phyloP scores from a whole-genome alignment of 768 basidiomycete species.

The Tremella fuciformis region DNA sequence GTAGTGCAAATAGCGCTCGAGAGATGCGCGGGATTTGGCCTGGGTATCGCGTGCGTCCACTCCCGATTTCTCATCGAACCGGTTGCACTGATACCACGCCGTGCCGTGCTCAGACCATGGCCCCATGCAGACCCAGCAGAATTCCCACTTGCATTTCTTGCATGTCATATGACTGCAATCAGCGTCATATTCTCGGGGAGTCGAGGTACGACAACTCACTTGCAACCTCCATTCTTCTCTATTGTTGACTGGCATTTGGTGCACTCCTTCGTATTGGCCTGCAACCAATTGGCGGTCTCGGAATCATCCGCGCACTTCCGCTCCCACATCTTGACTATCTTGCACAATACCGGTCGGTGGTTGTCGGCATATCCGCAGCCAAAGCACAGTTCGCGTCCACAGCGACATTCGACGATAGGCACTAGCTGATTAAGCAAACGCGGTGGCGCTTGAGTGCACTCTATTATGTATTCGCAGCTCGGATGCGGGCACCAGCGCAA shows the following conservation, averaged over 20 bases:
- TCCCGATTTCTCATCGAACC: conserved; percentile 86
- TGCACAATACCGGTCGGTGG: conserved; percentile 88
- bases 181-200: conserved; percentile 8
- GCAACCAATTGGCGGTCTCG: conserved; percentile 99
- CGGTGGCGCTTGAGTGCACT: conserved; percentile 75
- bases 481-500: conserved; percentile 96
- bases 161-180: conserved; percentile 92
- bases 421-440: conserved; percentile 75
- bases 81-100: conserved; percentile 95
- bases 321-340: conserved; percentile 85
- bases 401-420: conserved; percentile 83
- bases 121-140: conserved; percentile 99
- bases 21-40: conserved; percentile 78
- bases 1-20: conserved; percentile 96
- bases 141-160: conserved; percentile 92
- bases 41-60: conserved; percentile 88
- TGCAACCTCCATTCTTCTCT: conserved; percentile 99
- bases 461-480: conserved; percentile 88
- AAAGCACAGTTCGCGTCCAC: conserved; percentile 84
- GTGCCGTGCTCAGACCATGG: conserved; percentile 98
- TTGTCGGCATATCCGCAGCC: conserved; percentile 84
- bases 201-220: conserved; percentile 61
- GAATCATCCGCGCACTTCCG: conserved; percentile 97
- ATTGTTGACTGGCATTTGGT: conserved; percentile 93
- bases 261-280: conserved; percentile 99